Evolutionary conservation across 2,329 filamentous ascomycete species (phyloP), one percentile per base, ranked within the genome.

Genomic region (Claviceps pazoutovae): DNA sequence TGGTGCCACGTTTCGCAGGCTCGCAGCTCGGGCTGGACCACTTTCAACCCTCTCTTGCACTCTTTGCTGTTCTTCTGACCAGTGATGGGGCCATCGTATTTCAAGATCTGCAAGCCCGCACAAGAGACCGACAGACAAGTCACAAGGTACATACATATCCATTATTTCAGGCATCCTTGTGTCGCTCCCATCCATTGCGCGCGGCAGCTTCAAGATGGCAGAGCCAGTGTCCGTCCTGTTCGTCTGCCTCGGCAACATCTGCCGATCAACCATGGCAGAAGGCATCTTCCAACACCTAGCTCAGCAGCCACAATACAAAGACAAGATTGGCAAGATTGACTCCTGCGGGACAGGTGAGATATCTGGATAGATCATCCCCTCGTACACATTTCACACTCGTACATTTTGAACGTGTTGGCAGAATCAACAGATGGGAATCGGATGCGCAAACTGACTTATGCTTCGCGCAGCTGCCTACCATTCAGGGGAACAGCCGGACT

Each of bases 181-280:
- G 8, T 30, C 30, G 30, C 30, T 30, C 42, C 2, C 37, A 37
- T 26, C 11, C 19, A 14, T 51, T 42, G 44, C 44, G 44, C 44
- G 14, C 43, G 16, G 14, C 43, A 48, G 30, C 51, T 50, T 46
- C 56, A 61, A 55, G 19, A 69, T 70, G 68, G 54, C 68, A 6
- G 68, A 70, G 54, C 65, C 67, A 41, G 58, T 87, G 51, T 89
- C 84, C 2, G 85, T 97, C 39, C 79, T 97, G 50, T 97, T 97
- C 65, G 91, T 97, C 60, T 98, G 93, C 70, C 77, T 97, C 37
- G 93, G 93, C 66, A 98, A 98, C 69, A 97, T 97, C 63, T 98
- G 89, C 66, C 76, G 79, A 55, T 95, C 89, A 7, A 87, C 93
- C 36, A 97, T 98, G 93, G 88, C 90, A 46, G 91, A 97, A 73